These are phyloP conservation scores for Nicotiana paniculata DNA, from an alignment of 257 asterid genomes.

Conservation along the genomic window DNA sequence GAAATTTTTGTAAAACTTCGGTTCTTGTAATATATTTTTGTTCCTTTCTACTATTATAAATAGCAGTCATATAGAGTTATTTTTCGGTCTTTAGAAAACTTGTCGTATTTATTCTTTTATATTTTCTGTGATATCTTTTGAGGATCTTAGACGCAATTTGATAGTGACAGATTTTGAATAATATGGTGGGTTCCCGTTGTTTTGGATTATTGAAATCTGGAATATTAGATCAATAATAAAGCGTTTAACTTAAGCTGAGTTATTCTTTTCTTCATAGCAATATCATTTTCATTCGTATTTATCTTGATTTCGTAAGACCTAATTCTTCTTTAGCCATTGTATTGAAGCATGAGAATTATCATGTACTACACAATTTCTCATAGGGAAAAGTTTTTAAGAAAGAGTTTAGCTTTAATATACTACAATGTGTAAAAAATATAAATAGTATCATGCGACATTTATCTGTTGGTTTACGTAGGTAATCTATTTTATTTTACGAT, in stretches of 20 bases:
- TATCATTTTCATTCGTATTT: neutral
- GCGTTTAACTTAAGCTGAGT: neutral
- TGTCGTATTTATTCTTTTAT: neutral
- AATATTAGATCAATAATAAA: neutral
- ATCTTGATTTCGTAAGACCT: neutral
- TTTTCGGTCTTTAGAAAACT: neutral
- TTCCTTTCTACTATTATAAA: neutral
- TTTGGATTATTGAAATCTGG: neutral
- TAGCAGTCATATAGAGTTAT: neutral
- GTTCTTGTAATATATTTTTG: neutral
- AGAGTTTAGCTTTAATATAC: too few species aligned
- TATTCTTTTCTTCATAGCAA: neutral
- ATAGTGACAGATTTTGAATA: neutral
- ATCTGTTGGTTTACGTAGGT: too few species aligned
- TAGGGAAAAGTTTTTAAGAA: too few species aligned
- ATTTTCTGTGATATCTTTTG: conserved; percentile 3
- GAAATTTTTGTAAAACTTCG: conserved; percentile 17
- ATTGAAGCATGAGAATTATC: neutral
- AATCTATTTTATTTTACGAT: too few species aligned
- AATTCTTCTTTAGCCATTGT: neutral
- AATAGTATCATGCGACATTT: too few species aligned
- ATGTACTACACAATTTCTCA: too few species aligned
- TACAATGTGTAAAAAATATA: too few species aligned
- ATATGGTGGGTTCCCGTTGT: conserved; percentile 1
- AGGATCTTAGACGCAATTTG: conserved; percentile 1